These are phyloP conservation scores for Tilletia indica DNA, from an alignment of 1,284 basidiomycete genomes.

Conservation along the genomic window DNA sequence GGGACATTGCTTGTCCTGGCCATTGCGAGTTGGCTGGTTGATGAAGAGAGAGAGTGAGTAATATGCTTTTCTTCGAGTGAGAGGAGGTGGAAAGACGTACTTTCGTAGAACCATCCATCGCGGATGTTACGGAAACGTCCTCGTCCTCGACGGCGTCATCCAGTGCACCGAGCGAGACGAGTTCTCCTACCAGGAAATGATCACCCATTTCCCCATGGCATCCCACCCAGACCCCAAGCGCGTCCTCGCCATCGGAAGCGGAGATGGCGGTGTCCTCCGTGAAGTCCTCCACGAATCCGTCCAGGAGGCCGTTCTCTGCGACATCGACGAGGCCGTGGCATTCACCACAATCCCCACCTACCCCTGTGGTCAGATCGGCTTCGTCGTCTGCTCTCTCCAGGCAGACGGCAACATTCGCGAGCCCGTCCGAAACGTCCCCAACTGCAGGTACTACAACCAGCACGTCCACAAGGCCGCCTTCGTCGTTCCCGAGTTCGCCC, in stretches of 20 bases:
- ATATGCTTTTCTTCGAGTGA: background rate
- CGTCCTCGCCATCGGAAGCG: conserved; percentile 94
- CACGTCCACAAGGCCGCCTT: conserved; percentile 81
- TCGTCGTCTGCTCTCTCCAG: conserved; percentile 82
- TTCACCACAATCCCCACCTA: conserved; percentile 97
- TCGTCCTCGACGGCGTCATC: too few relatives aligned
- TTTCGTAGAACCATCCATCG: conserved; percentile 99
- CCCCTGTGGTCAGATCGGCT: conserved; percentile 94
- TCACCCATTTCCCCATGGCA: too few relatives aligned
- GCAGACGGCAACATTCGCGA: conserved; percentile 44
- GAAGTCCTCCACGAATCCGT: conserved; percentile 91
- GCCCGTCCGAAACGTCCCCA: conserved; percentile 65
- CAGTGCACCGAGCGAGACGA: too few relatives aligned
- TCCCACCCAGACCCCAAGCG: too few relatives aligned
- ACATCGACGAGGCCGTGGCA: conserved; percentile 98
- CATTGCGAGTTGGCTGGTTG: conserved; percentile 77
- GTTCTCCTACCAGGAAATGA: too few relatives aligned
- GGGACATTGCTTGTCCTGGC: conserved; percentile 66
- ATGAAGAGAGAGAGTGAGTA: background rate
- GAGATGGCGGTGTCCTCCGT: conserved; percentile 73
- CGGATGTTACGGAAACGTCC: conserved; percentile 65
- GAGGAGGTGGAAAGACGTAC: conserved; percentile 21
- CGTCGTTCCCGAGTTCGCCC: conserved; percentile 85
- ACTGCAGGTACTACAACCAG: conserved; percentile 77
- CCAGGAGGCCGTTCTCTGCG: conserved; percentile 88